Base-by-base conservation (phyloP, 2,329 filamentous ascomycete species). In the Lasiodiplodia sp. region DNA sequence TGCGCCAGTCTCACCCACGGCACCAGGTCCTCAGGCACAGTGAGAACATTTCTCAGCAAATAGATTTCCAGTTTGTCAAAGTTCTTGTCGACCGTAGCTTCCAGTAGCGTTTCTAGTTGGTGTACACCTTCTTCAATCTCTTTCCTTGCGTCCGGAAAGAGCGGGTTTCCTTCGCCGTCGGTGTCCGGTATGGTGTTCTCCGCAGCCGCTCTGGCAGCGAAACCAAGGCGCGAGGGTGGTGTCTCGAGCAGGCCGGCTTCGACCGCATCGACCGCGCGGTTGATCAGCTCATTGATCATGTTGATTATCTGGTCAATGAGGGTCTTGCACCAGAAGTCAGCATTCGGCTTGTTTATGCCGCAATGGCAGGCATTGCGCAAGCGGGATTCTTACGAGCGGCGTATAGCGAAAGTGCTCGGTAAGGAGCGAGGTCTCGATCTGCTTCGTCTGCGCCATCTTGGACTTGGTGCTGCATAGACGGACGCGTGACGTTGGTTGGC, bases 261-360 rank as follows among this genome's bases (percentile, higher is more conserved):
- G 72, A 98, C 89, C 70, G 92, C 93, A 75, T 93, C 92, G 75
- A 97, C 90, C 66, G 93, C 94, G 79, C 91, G 91, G 81, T 97
- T 96, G 75, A 96, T 91, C 75, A 97, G 88, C 76, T 95, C 92
- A 83, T 98, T 99, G 80, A 97, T 89, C 67, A 91, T 92, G 84
- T 98, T 97, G 83, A 98, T 97, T 74, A 98, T 94, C 82, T 98
- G 95, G 87, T 99, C 96, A 76, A 99, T 91, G 52, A 99, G 88
- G 70, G 92, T 92, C 94, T 97, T 75, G 31, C 18, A 23, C 23
- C 23, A 12, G 34, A 18, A 58, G 40, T 58, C 16, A 44, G 51
- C 63, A 51, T 47, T 44, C 10, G 34, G 49, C 31, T 16, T 16
- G 11, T 11, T 14, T 34, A 23, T 12, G 14, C 40, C 23, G 21